phyloP scores from a whole-genome alignment of 164 flowering plant genomes.

The grape (Vitis vinifera) region DNA sequence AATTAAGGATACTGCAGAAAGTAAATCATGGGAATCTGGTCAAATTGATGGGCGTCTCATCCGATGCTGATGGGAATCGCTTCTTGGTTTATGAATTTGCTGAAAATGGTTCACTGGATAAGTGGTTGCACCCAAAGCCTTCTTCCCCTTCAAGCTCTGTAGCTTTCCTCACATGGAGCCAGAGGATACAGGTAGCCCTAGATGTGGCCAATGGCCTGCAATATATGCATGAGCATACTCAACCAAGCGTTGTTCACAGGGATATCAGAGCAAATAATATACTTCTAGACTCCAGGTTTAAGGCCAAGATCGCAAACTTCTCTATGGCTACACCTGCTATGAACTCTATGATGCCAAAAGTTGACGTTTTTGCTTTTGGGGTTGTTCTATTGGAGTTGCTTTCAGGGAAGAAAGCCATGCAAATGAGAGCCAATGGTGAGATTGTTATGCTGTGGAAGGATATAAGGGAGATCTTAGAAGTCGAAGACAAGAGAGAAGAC shows the following conservation, averaged over 20 bases:
- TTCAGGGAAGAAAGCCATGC: constrained; percentile 59
- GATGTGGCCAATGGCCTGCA: constrained; percentile 68
- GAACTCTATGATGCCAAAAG: constrained; percentile 32
- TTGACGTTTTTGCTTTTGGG: constrained; percentile 71
- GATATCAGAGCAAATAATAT: constrained; percentile 42
- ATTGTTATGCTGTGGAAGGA: constrained; percentile 48
- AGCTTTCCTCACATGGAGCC: constrained; percentile 36
- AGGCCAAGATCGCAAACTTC: constrained; percentile 70
- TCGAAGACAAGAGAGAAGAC: constrained; percentile 49
- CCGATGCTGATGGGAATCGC: constrained; percentile 30
- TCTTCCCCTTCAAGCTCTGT: constrained; percentile 33
- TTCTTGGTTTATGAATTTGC: constrained; percentile 66
- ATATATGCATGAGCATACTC: constrained; percentile 52
- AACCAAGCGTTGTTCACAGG: constrained; percentile 41
- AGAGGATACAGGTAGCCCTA: constrained; percentile 38
- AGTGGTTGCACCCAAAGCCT: constrained; percentile 41
- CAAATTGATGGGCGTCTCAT: constrained; percentile 51
- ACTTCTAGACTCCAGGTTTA: constrained; percentile 52
- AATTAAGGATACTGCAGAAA: constrained; percentile 60
- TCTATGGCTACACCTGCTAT: constrained; percentile 42
- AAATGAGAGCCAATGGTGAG: constrained; percentile 47
- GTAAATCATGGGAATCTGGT: constrained; percentile 69
- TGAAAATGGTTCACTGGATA: constrained; percentile 67
- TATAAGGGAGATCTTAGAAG: constrained; percentile 35
- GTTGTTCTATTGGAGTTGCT: constrained; percentile 60